Evolutionary conservation across 2,329 filamentous ascomycete genomes (phyloP), one percentile per base, ranked within the genome.

Genomic region (Pyricularia pennisetigena): DNA sequence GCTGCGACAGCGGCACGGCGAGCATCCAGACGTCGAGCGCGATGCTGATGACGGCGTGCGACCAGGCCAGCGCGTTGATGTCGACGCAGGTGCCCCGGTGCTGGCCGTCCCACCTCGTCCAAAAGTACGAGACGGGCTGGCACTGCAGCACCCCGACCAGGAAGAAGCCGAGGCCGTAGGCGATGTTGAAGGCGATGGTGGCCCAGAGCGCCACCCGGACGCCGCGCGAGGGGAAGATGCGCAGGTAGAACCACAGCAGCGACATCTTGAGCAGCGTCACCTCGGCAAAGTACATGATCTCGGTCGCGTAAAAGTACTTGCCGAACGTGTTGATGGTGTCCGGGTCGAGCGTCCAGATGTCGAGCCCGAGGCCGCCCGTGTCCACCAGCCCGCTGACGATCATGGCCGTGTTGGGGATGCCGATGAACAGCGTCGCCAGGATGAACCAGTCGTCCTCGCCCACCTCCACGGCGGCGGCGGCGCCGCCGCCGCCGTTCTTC

Each of bases 161-260:
- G 23, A 80, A 68, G 54, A 83, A 86, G 2, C 74, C 71, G 20
- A 81, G 3, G 2, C 81, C 81, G 67, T 78, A 82, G 0, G 79
- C 9, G 5, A 73, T 57, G 63, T 78, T 79, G 68, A 83, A 76
- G 4, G 72, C 71, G 49, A 83, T 71, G 0, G 82, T 82, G n/a
- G 69, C 77, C 75, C 78, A 80, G 6, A 85, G 75, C 14, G 82
- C 64, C 6, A 74, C 75, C 16, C 78, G 78, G 10, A 85, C 78
- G 3, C 65, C 68, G 0, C 67, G 69, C 0, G 74, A 72, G 0
- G 82, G 82, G 70, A 88, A 88, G 68, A 87, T 82, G 67, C 83
- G 80, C 5, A 85, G 75, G 71, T 86, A 87, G 74, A 87, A 86
- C 72, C 83, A 78, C 0, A 87, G 75, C 28, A 88, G 76, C 0